These are phyloP conservation scores for Coprinellus micaceus DNA, from an alignment of 768 basidiomycete species.

Conservation along the genomic window DNA sequence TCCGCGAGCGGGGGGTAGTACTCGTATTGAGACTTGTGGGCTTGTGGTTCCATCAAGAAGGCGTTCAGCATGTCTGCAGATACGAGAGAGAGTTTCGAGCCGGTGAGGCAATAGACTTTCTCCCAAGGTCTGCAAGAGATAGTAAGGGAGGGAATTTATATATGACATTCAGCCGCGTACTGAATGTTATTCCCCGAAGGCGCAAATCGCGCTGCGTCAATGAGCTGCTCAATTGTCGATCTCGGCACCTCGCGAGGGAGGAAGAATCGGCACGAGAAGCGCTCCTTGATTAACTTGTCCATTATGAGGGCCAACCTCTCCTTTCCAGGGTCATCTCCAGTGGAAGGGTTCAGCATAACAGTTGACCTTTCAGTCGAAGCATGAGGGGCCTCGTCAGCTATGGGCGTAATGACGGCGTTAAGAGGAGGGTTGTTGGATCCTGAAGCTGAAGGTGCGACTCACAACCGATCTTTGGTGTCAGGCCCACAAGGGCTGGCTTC, in stretches of 20 bases:
- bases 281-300: constrained; percentile 5
- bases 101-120: constrained; percentile 6
- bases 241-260: background rate
- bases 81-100: background rate
- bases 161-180: too few relatives aligned
- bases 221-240: background rate
- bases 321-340: too few relatives aligned
- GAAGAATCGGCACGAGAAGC: constrained; percentile 9
- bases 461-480: too few relatives aligned
- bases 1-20: constrained; percentile 3
- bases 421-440: too few relatives aligned
- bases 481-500: too few relatives aligned
- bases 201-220: constrained; percentile 6
- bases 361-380: too few relatives aligned
- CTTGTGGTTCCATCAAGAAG: background rate
- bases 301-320: too few relatives aligned
- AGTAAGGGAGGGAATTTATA: too few relatives aligned
- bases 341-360: too few relatives aligned
- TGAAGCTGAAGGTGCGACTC: too few relatives aligned
- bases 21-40: background rate
- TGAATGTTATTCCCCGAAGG: constrained; percentile 12
- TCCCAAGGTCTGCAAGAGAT: constrained; percentile 5
- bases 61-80: background rate
- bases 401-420: too few relatives aligned
- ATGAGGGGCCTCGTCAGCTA: too few relatives aligned